These are phyloP conservation scores for Curvularia hawaiiensis DNA, from an alignment of 2,329 filamentous ascomycete genomes.

Conservation along the genomic window DNA sequence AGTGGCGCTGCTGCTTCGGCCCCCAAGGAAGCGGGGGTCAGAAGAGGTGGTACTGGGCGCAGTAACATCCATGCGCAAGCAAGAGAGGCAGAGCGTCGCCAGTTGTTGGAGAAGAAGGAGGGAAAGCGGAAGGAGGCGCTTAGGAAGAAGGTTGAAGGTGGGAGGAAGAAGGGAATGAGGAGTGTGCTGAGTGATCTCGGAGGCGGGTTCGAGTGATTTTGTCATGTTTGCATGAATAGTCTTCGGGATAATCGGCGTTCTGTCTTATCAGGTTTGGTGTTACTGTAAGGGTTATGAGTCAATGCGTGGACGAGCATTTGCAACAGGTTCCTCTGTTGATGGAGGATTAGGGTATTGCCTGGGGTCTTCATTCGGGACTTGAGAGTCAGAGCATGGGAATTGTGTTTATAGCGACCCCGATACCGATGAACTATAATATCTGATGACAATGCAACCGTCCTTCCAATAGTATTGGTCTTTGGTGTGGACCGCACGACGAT, in stretches of 20 bases:
- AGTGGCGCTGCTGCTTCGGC: constrained; percentile 10
- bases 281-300: background rate
- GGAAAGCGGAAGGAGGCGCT: constrained; percentile 57
- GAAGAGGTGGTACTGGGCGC: constrained; percentile 61
- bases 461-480: too few relatives aligned
- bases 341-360: background rate
- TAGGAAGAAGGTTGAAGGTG: constrained; percentile 48
- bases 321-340: background rate
- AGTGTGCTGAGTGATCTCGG: constrained; percentile 42
- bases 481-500: too few relatives aligned
- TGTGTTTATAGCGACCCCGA: background rate
- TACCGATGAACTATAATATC: background rate
- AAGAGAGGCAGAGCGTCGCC: constrained; percentile 61
- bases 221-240: background rate
- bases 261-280: background rate
- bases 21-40: constrained; percentile 43
- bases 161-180: constrained; percentile 33
- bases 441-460: background rate
- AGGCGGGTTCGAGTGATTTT: constrained; percentile 44
- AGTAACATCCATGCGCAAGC: constrained; percentile 65
- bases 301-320: background rate
- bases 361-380: background rate
- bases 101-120: constrained; percentile 57
- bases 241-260: background rate
- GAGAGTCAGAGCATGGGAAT: background rate